Base-by-base conservation (phyloP, 2,329 filamentous ascomycete species). In the Ceratocystis colombiana region DNA sequence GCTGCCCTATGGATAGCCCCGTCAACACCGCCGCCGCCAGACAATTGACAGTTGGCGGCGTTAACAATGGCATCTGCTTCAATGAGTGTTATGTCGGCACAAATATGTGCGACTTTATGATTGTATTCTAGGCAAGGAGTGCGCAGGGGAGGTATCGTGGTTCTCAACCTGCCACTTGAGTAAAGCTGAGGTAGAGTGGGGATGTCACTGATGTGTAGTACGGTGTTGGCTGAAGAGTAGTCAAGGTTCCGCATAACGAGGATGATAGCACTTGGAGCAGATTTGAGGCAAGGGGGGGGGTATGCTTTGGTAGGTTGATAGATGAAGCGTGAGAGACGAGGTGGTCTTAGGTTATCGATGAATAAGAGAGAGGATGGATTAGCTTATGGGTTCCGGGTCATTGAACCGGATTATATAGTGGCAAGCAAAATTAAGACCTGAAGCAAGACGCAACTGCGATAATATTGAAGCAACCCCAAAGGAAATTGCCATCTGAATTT, bases 21-120 rank as follows among this genome's bases (percentile, higher is more conserved):
- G 72, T 92, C 88, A 17, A 97, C 91, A 45, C 94, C 94, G n/a
- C 91, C 90, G 64, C 94, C 94, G 65, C 92, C 91, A 0, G 88
- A 80, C 0, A 97, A 83, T 1, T 81, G 82, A 8, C 76, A 77
- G 75, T 97, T 97, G 57, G 94, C 93, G 0, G 94, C 93, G 74
- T 97, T 97, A 74, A 97, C 92, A 71, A 96, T 94, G 69, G 88
- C 88, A 72, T 91, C 89, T 59, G 91, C 81, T 41, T 80, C 74
- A 3, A 97, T 83, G 15, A 80, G 85, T 15, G 92, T 96, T 75
- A 97, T 95, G 74, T 96, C 90, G 70, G 84, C 84, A 66, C 84
- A 82, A 70, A 90, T 80, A 46, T 93, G 77, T 59, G 83, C 84
- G 71, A 96, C 80, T 69, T 83, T 85, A 73, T 84, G 76, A 77